Conservation (phyloP, 768 basidiomycete genomes). For the Leccinum longicurvipes region DNA sequence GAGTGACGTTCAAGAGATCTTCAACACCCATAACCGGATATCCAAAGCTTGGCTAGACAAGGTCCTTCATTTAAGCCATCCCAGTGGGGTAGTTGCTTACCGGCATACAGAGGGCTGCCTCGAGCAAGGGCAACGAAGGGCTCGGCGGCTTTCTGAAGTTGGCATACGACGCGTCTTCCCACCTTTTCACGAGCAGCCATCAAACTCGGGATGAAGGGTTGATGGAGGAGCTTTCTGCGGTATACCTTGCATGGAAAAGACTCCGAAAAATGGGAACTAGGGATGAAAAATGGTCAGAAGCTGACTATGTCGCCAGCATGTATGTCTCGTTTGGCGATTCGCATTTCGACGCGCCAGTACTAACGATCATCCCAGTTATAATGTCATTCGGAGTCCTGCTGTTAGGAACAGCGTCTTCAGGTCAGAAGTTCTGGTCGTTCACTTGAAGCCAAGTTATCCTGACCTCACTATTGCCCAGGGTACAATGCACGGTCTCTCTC, state of each 20-base stretch:
- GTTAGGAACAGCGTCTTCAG: slow-evolving; percentile 40
- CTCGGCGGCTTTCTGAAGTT: slow-evolving; percentile 25
- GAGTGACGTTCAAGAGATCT: slow-evolving; percentile 37
- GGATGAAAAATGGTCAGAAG: slow-evolving; percentile 50
- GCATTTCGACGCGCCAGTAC: background rate
- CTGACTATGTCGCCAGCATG: slow-evolving; percentile 55
- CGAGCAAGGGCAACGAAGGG: slow-evolving; percentile 10
- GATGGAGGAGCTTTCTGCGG: slow-evolving; percentile 38
- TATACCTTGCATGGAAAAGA: slow-evolving; percentile 45
- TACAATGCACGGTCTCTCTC: slow-evolving; percentile 47
- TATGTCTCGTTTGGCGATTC: slow-evolving; percentile 26
- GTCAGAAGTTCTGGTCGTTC: slow-evolving; percentile 27
- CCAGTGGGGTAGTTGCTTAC: background rate
- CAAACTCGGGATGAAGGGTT: slow-evolving; percentile 21
- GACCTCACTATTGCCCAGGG: slow-evolving; percentile 31
- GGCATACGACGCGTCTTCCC: slow-evolving; percentile 35
- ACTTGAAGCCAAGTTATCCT: background rate
- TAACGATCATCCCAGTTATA: slow-evolving; percentile 36
- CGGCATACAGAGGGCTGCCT: slow-evolving; percentile 1
- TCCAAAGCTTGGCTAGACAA: slow-evolving; percentile 42
- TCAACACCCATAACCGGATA: slow-evolving; percentile 35
- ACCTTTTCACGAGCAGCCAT: slow-evolving; percentile 36
- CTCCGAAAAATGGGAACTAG: slow-evolving; percentile 42
- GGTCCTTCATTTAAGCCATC: slow-evolving; percentile 24
- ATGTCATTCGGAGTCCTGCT: slow-evolving; percentile 46